Percentiles rank a stretch among this genome's conserved stretches.
phyloP scores from a whole-genome alignment of 1,284 basidiomycete species.

The Malassezia caprae region DNA sequence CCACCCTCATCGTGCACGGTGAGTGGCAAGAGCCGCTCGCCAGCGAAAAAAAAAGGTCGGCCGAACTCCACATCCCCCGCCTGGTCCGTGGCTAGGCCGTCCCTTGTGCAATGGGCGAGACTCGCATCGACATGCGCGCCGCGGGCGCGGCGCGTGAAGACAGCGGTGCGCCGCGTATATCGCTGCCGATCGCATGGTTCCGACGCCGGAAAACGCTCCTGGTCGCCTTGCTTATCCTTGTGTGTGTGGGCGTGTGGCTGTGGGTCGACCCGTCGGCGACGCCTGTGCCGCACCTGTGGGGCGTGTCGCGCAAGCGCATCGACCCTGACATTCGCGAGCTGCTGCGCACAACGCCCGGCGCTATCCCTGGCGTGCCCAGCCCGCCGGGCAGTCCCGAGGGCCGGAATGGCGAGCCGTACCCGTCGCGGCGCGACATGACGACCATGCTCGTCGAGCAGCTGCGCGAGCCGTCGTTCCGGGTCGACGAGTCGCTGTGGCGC shows the following conservation, averaged over 20 bases:
- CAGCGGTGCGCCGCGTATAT: background rate
- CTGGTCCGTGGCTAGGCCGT: background rate
- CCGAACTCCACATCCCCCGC: constrained; percentile 6
- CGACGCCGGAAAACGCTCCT: background rate
- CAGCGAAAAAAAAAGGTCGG: constrained; percentile 11
- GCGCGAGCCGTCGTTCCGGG: background rate
- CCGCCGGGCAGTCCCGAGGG: background rate
- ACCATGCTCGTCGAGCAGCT: constrained; percentile 7
- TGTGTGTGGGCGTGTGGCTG: background rate
- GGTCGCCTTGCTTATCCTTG: background rate
- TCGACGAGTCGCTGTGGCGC: constrained; percentile 4
- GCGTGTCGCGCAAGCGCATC: background rate
- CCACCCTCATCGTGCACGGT: constrained; percentile 44
- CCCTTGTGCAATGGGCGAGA: background rate
- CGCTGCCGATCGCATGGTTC: constrained; percentile 1
- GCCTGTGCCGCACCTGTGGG: background rate
- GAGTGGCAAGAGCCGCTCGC: background rate
- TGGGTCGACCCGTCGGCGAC: background rate
- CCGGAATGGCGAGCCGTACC: constrained; percentile 10
- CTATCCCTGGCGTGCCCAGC: constrained; percentile 1
- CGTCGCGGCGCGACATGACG: constrained; percentile 2
- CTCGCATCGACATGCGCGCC: background rate
- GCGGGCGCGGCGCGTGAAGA: background rate
- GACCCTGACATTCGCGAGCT: constrained; percentile 4
- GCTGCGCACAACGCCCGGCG: constrained; percentile 8